Percentiles rank a stretch among this genome's conserved stretches.
Evolutionary conservation across 2,329 filamentous ascomycete genomes (phyloP).

Genomic region (Zasmidium cellare): DNA sequence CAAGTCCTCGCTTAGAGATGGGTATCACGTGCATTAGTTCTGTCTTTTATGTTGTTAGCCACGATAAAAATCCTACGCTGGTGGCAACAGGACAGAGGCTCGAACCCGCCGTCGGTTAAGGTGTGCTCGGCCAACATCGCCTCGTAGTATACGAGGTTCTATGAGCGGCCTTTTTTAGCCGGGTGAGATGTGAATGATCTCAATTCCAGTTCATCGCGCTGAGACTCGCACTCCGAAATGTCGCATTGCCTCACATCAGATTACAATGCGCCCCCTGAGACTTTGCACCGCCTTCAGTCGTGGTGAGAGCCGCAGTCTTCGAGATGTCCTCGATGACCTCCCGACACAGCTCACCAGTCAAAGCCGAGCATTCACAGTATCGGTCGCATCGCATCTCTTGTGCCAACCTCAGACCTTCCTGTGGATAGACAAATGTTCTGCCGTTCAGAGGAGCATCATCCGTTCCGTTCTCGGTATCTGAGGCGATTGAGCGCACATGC

Average conservation of each 20-base stretch:
- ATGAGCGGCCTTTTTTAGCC: too few relatives aligned
- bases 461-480: conserved; percentile 22
- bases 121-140: too few relatives aligned
- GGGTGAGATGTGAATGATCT: too few relatives aligned
- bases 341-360: conserved; percentile 57
- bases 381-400: conserved; percentile 62
- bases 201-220: too few relatives aligned
- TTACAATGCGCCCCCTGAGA: conserved; percentile 23
- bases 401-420: conserved; percentile 52
- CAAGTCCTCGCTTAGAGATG: background rate
- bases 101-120: too few relatives aligned
- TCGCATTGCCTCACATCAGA: conserved; percentile 23
- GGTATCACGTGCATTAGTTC: background rate
- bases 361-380: conserved; percentile 63
- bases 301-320: conserved; percentile 58
- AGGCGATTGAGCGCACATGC: conserved; percentile 16
- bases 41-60: background rate
- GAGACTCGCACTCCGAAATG: too few relatives aligned
- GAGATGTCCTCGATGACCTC: conserved; percentile 64
- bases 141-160: too few relatives aligned
- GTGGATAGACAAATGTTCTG: conserved; percentile 50
- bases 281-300: conserved; percentile 52
- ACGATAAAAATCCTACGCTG: too few relatives aligned
- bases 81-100: too few relatives aligned
- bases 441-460: conserved; percentile 35